Percentiles rank a stretch among this genome's conserved stretches.
These are phyloP conservation scores for Trichoderma cornu-damae DNA, from an alignment of 2,329 filamentous ascomycete genomes.

Conservation along the genomic window DNA sequence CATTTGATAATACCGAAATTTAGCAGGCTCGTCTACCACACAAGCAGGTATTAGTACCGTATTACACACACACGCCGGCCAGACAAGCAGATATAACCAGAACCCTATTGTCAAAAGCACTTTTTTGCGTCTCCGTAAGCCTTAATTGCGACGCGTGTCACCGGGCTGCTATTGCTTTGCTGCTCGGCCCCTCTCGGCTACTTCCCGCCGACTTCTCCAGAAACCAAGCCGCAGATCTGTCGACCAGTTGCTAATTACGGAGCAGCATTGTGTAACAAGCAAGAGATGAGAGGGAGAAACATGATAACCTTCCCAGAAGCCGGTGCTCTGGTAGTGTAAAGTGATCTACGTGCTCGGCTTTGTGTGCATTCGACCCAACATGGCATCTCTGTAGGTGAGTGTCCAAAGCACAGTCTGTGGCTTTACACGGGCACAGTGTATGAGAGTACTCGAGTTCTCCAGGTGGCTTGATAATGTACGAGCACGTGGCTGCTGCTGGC, in stretches of 20 bases:
- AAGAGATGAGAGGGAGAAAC: not conserved
- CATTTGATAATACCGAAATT: not conserved
- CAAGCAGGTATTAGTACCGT: too few relatives aligned
- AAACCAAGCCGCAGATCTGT: not conserved
- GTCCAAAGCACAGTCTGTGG: not conserved
- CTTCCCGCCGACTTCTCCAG: not conserved
- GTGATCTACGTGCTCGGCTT: conserved; percentile 7
- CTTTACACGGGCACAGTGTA: not conserved
- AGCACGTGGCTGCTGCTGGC: not conserved
- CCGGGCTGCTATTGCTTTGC: not conserved
- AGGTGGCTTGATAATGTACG: not conserved
- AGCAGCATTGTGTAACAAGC: not conserved
- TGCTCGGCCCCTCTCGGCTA: not conserved
- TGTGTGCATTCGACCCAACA: not conserved
- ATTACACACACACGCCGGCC: too few relatives aligned
- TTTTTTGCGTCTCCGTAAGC: not conserved
- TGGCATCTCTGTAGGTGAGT: not conserved
- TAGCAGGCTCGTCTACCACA: not conserved
- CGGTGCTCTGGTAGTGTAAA: conserved; percentile 1
- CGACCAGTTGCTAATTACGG: not conserved
- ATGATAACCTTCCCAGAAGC: not conserved
- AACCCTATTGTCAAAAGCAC: not conserved
- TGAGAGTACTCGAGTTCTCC: not conserved
- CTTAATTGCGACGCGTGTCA: not conserved
- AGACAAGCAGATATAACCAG: too few relatives aligned